These are phyloP conservation scores for Leucosporidium creatinivorum DNA, from an alignment of 768 basidiomycete species.

Conservation along the genomic window DNA sequence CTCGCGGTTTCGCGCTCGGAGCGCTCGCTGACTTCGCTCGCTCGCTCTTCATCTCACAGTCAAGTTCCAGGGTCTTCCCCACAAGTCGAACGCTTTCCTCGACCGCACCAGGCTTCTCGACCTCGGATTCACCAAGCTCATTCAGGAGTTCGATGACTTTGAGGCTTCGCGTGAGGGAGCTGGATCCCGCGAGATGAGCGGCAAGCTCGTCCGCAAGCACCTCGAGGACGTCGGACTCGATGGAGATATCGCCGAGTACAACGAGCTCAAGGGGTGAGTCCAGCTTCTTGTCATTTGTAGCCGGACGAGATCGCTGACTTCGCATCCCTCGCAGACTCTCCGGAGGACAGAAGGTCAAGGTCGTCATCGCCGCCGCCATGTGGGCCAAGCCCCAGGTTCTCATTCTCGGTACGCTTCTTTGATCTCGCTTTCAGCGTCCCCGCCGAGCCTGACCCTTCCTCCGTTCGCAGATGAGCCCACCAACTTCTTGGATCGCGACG, in stretches of 20 bases:
- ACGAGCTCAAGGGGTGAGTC: slow-evolving; percentile 70
- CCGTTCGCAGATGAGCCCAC: slow-evolving; percentile 62
- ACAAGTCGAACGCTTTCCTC: slow-evolving; percentile 79
- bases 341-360: slow-evolving; percentile 86
- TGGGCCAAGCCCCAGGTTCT: slow-evolving; percentile 86
- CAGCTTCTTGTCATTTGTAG: background rate
- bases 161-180: slow-evolving; percentile 90
- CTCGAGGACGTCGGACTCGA: slow-evolving; percentile 92
- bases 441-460: background rate
- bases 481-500: slow-evolving; percentile 96
- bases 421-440: background rate
- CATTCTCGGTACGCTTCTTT: slow-evolving; percentile 26
- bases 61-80: slow-evolving; percentile 45
- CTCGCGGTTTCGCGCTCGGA: too few relatives aligned
- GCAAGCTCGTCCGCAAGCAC: slow-evolving; percentile 75
- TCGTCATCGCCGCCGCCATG: slow-evolving; percentile 69
- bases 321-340: slow-evolving; percentile 48
- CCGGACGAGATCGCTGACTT: background rate
- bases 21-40: background rate
- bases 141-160: slow-evolving; percentile 92
- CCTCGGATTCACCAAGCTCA: slow-evolving; percentile 80
- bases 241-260: slow-evolving; percentile 96
- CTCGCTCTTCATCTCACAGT: slow-evolving; percentile 20
- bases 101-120: slow-evolving; percentile 74
- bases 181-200: slow-evolving; percentile 76